These are phyloP conservation scores for Prunus padus DNA, from an alignment of 306 rosid genomes.

Conservation along the genomic window DNA sequence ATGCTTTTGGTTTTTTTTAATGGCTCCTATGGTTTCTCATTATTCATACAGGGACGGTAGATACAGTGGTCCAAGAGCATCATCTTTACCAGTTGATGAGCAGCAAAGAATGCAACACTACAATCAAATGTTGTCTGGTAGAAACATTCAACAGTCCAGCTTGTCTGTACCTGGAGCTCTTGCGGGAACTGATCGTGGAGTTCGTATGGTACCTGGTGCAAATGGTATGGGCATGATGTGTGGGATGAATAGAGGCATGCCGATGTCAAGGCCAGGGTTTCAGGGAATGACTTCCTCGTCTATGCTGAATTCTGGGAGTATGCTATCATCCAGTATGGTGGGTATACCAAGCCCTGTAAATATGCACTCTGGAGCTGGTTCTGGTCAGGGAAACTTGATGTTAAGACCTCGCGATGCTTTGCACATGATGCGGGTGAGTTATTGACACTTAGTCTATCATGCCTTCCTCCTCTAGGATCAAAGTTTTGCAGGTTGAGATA, in stretches of 20 bases:
- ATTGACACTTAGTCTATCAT: conserved; percentile 1
- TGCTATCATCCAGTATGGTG: conserved; percentile 76
- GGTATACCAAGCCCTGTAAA: conserved; percentile 79
- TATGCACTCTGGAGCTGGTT: conserved; percentile 78
- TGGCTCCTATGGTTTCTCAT: background rate
- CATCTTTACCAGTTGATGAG: conserved; percentile 79
- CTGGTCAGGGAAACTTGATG: conserved; percentile 79
- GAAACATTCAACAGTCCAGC: conserved; percentile 72
- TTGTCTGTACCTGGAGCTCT: conserved; percentile 63
- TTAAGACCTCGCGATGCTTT: conserved; percentile 73
- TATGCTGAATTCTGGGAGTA: conserved; percentile 67
- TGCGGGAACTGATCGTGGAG: conserved; percentile 88
- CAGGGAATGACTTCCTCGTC: conserved; percentile 76
- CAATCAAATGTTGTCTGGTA: conserved; percentile 68
- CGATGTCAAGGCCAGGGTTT: conserved; percentile 81
- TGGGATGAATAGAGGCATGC: conserved; percentile 74
- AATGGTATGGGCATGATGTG: conserved; percentile 82
- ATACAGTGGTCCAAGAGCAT: conserved; percentile 64
- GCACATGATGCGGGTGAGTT: conserved; percentile 87
- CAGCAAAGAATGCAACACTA: conserved; percentile 88
- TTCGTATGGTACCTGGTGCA: conserved; percentile 75
- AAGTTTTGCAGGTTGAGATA: background rate
- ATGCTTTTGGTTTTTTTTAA: background rate
- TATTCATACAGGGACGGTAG: conserved; percentile 61
- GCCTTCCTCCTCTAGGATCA: background rate